These are phyloP conservation scores for Pyrenula massariospora DNA, from an alignment of 495 filamentous ascomycete species.

Conservation along the genomic window DNA sequence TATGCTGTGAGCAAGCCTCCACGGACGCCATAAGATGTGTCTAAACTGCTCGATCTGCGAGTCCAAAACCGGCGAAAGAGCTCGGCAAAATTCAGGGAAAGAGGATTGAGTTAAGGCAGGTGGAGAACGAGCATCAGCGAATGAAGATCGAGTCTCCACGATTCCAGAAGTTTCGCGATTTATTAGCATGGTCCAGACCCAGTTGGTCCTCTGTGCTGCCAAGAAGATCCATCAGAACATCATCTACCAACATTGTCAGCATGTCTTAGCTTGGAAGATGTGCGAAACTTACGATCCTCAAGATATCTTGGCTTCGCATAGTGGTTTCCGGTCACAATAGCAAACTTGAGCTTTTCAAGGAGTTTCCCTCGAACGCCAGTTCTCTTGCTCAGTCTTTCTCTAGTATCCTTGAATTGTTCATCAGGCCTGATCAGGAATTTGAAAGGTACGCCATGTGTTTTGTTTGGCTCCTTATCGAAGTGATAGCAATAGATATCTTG, in stretches of 20 bases:
- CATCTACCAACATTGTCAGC: conserved; percentile 43
- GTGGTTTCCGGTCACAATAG: conserved; percentile 54
- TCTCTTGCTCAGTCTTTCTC: conserved; percentile 75
- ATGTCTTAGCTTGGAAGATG: background rate
- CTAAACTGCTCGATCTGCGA: no score
- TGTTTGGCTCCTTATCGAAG: conserved; percentile 76
- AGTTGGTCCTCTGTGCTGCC: conserved; percentile 63
- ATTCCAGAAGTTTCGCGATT: conserved; percentile 44
- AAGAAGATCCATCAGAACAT: conserved; percentile 66
- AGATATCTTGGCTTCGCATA: conserved; percentile 74
- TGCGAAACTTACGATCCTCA: conserved; percentile 59
- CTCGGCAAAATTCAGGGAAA: background rate
- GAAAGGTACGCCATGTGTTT: conserved; percentile 78
- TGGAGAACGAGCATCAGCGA: conserved; percentile 25
- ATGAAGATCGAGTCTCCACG: conserved; percentile 57
- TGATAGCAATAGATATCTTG: conserved; percentile 69
- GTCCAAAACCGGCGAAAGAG: no score
- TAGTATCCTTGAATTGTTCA: conserved; percentile 82
- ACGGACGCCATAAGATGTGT: background rate
- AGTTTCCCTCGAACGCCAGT: conserved; percentile 95
- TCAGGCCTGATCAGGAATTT: conserved; percentile 76
- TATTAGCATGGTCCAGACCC: conserved; percentile 85
- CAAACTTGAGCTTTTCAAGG: conserved; percentile 98
- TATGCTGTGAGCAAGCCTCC: background rate
- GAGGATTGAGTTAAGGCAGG: background rate